Percentiles rank a stretch among this genome's conserved stretches.
These are phyloP conservation scores for Nicotiana paniculata DNA, from an alignment of 257 asterid genomes.

Conservation along the genomic window DNA sequence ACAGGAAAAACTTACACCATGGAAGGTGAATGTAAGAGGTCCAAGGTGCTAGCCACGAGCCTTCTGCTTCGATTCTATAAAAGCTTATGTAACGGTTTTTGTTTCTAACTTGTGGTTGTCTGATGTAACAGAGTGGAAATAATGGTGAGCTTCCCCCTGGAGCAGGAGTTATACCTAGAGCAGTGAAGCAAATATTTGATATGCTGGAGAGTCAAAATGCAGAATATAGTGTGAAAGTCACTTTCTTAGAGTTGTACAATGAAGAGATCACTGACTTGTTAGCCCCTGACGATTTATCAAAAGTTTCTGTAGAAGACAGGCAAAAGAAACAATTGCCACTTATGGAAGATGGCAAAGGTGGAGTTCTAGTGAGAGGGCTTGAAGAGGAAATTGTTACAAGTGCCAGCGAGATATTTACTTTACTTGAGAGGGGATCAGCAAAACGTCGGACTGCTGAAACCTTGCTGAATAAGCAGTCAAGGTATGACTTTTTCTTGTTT, in stretches of 20 bases:
- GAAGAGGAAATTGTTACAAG: slow-evolving; percentile 82
- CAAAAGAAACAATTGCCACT: slow-evolving; percentile 79
- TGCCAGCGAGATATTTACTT: slow-evolving; percentile 64
- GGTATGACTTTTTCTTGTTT: slow-evolving; percentile 32
- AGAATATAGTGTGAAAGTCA: slow-evolving; percentile 80
- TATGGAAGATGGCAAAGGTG: slow-evolving; percentile 94
- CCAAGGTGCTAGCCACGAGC: slow-evolving; percentile 43
- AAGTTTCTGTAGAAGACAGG: slow-evolving; percentile 56
- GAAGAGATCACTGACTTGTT: slow-evolving; percentile 84
- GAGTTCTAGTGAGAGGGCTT: slow-evolving; percentile 81
- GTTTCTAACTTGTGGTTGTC: not conserved
- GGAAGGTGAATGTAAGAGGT: slow-evolving; percentile 86
- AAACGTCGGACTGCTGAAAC: slow-evolving; percentile 91
- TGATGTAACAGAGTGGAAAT: slow-evolving; percentile 45
- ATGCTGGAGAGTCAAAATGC: slow-evolving; percentile 79
- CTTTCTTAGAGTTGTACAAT: slow-evolving; percentile 79
- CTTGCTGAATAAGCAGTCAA: slow-evolving; percentile 75
- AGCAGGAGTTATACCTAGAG: slow-evolving; percentile 85
- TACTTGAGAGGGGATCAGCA: slow-evolving; percentile 82
- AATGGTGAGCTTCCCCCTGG: slow-evolving; percentile 75
- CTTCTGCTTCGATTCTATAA: not conserved
- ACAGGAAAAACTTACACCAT: slow-evolving; percentile 87
- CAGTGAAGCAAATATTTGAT: slow-evolving; percentile 78
- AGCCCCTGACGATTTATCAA: slow-evolving; percentile 74
- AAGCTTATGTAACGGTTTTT: not conserved